Evolutionary conservation across 371 early-diverging fungal species (phyloP), one percentile per base, ranked within the genome.

Genomic region (Zychaea mexicana): DNA sequence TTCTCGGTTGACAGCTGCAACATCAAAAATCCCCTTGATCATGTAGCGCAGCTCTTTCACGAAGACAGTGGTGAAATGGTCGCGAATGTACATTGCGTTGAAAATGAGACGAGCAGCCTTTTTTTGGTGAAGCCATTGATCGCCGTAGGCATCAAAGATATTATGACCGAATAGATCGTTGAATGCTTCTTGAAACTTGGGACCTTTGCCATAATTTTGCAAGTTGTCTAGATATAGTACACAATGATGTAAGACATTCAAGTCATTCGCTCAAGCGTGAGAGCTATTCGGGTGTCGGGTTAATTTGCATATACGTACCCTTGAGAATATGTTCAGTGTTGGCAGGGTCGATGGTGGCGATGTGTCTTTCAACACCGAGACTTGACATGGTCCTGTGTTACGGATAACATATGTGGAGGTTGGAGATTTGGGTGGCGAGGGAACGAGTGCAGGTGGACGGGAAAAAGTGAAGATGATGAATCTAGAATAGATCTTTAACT

Each of bases 141-240:
- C 72, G 17, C 90, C 89, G 67, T 89, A 86, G 24, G 75, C 73
- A 71, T 82, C 79, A 70, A 90, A 90, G 66, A 90, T 90, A 24
- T 89, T 90, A 62, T 89, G 72, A 32, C 89, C 90, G 22, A 89
- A 72, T 5, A 87, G 49, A 28, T 83, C 78, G 4, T 66, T 38
- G 58, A 73, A 45, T 19, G 66, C 64, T 27, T 65, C 62, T 45
- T 77, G 64, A 22, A 77, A 65, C 9, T 72, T 61, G 8, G 73
- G 65, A 13, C 81, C 82, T 66, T 84, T 86, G 46, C 62, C 66
- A 32, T 83, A 86, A 65, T 80, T 78, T 31, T 81, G 81, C 72
- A 84, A 84, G 60, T 85, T 74, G 30, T 54, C 73, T 72, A 61
- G 27, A 17, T 6, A 42, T 26, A 26, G 17, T 26, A 22, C n/a